Evolutionary conservation across 441 rosid genomes (phyloP).

Genomic region (Pelargonium citronellum): DNA sequence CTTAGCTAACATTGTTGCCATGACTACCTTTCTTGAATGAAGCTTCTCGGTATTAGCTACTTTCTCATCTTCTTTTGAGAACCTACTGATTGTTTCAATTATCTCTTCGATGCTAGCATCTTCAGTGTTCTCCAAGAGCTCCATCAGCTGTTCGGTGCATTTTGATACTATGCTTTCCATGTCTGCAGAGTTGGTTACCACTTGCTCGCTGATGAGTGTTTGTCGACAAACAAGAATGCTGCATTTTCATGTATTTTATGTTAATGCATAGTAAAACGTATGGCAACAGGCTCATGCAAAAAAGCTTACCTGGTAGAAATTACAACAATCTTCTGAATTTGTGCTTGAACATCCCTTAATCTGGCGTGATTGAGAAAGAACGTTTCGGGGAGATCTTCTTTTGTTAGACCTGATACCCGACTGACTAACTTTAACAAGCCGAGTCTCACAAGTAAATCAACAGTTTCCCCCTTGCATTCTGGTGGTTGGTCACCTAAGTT

Average conservation of each 20-base stretch:
- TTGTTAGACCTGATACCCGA: conserved; percentile 52
- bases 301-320: conserved; percentile 52
- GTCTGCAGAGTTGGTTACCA: conserved; percentile 37
- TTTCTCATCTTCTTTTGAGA: conserved; percentile 29
- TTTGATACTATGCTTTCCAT: conserved; percentile 47
- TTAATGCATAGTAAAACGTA: background rate
- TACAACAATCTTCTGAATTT: conserved; percentile 74
- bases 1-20: conserved; percentile 64
- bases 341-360: conserved; percentile 64
- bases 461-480: conserved; percentile 66
- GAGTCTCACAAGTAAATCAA: conserved; percentile 67
- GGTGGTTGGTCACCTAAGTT: conserved; percentile 35
- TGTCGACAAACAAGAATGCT: conserved; percentile 85
- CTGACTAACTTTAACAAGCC: conserved; percentile 71
- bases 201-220: conserved; percentile 49
- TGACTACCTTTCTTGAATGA: conserved; percentile 47
- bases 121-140: conserved; percentile 44
- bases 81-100: conserved; percentile 41
- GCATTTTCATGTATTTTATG: conserved; percentile 22
- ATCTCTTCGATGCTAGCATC: conserved; percentile 59
- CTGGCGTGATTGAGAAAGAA: conserved; percentile 58
- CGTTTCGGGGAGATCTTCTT: conserved; percentile 64
- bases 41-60: conserved; percentile 27
- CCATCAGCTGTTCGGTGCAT: conserved; percentile 38
- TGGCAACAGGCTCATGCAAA: background rate